Conservation (phyloP, 805 yeast genomes). For the Spathaspora sp. region DNA sequence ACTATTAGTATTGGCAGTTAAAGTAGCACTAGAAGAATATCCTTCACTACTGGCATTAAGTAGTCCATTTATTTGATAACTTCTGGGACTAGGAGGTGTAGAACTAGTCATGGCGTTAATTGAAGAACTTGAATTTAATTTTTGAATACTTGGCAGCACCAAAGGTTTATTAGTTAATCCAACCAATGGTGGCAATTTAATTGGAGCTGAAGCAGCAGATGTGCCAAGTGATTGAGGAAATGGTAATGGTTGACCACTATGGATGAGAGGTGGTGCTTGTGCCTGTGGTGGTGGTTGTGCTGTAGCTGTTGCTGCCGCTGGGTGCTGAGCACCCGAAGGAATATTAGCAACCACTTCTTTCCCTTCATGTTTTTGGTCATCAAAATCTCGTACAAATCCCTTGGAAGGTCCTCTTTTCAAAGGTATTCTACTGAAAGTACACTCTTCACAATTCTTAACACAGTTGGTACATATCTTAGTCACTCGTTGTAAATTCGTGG, state of each 20-base stretch:
- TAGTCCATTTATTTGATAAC: conserved; percentile 5
- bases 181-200: conserved; percentile 28
- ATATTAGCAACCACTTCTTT: neutral
- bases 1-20: neutral
- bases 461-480: conserved; percentile 61
- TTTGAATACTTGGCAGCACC: conserved; percentile 6
- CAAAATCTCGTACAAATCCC: conserved; percentile 53
- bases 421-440: conserved; percentile 70
- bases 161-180: conserved; percentile 12
- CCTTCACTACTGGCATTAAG: neutral
- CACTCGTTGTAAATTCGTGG: conserved; percentile 41
- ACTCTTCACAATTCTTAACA: conserved; percentile 52
- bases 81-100: conserved; percentile 16
- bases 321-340: no score
- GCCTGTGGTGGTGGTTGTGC: no score
- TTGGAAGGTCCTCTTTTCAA: conserved; percentile 78
- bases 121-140: conserved; percentile 1
- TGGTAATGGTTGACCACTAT: conserved; percentile 7
- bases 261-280: no score
- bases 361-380: conserved; percentile 16
- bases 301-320: no score
- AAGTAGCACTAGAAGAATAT: neutral
- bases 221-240: conserved; percentile 7
- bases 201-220: conserved; percentile 13
- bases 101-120: neutral